phyloP scores from a whole-genome alignment of 352 stramenopile species.

The Globisporangium echinulatum region DNA sequence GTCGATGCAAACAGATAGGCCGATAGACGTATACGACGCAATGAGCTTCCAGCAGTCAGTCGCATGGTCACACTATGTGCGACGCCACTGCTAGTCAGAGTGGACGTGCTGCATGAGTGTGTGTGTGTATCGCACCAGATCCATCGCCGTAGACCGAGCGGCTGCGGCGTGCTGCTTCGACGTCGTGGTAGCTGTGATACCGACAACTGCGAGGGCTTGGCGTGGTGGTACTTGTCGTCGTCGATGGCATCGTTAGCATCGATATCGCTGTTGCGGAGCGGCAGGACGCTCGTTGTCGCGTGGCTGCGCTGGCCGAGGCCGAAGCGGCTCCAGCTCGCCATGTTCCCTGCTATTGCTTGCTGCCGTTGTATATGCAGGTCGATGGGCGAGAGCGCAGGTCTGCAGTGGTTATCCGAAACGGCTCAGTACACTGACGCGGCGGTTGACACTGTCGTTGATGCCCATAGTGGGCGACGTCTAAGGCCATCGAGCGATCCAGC shows the following conservation, averaged over 20 bases:
- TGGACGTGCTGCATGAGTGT: too few relatives aligned
- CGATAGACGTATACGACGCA: not conserved
- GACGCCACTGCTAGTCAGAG: not conserved
- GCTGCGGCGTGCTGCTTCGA: not conserved
- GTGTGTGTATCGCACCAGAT: conserved; percentile 13
- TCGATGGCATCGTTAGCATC: too few relatives aligned
- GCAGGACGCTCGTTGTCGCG: conserved; percentile 4
- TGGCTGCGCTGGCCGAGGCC: not conserved
- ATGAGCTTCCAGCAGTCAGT: not conserved
- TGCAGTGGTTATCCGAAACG: too few relatives aligned
- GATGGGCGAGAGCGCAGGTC: too few relatives aligned
- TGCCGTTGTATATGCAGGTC: too few relatives aligned
- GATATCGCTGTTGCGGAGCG: conserved; percentile 1
- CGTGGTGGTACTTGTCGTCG: conserved; percentile 12
- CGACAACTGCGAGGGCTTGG: conserved; percentile 3
- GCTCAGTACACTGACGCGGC: too few relatives aligned
- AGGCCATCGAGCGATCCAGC: too few relatives aligned
- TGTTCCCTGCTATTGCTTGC: not conserved
- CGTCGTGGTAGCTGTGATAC: not conserved
- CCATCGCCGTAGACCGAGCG: conserved; percentile 7
- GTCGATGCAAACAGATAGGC: not conserved
- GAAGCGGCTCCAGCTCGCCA: conserved; percentile 15
- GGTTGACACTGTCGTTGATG: too few relatives aligned
- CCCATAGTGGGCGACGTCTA: too few relatives aligned
- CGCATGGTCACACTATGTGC: not conserved